Conservation (phyloP, 2,329 filamentous ascomycete species). For the Fusarium solani-melongenae region DNA sequence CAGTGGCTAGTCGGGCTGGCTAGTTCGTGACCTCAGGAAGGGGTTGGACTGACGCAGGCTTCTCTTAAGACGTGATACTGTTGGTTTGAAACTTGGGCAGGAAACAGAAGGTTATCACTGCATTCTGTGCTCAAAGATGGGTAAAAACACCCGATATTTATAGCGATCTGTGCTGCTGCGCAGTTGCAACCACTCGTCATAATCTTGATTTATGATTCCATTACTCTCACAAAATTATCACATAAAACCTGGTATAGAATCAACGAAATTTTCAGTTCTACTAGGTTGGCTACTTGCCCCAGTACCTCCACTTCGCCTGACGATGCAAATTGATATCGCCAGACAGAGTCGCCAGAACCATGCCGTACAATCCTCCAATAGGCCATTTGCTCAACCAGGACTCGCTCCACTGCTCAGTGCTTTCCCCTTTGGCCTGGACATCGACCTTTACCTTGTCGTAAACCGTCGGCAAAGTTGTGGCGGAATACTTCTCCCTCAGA, state of each 20-base stretch:
- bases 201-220: too few relatives aligned
- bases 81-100: not conserved
- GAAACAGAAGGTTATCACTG: too few relatives aligned
- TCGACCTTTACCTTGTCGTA: slow-evolving; percentile 74
- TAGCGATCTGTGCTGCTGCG: too few relatives aligned
- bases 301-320: slow-evolving; percentile 19
- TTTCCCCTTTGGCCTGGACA: slow-evolving; percentile 32
- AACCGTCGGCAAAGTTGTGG: slow-evolving; percentile 67
- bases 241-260: too few relatives aligned
- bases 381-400: slow-evolving; percentile 28
- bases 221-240: too few relatives aligned
- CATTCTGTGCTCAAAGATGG: too few relatives aligned
- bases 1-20: not conserved
- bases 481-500: slow-evolving; percentile 69
- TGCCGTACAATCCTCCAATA: slow-evolving; percentile 35
- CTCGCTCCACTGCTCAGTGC: not conserved
- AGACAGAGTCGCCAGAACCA: slow-evolving; percentile 29
- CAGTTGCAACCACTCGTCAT: too few relatives aligned
- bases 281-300: not conserved
- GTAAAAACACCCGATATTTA: too few relatives aligned
- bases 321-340: slow-evolving; percentile 32
- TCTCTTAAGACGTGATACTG: not conserved
- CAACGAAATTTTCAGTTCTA: not conserved
- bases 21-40: not conserved
- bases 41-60: not conserved